Base-by-base conservation (phyloP, 805 yeast species). In the Wickerhamiella slavikovae region DNA sequence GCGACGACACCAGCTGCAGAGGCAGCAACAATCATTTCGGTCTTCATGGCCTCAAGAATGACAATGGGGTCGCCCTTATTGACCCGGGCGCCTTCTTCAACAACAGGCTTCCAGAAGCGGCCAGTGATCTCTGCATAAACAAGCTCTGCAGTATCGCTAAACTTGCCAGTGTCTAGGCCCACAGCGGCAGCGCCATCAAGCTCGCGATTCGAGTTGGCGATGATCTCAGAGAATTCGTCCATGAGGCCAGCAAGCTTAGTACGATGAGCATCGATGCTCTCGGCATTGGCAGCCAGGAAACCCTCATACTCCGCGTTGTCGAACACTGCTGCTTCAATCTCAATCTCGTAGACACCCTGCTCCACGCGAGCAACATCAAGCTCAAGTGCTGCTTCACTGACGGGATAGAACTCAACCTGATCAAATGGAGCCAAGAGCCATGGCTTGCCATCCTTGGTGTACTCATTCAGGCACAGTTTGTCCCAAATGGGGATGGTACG, bases 401-500 rank as follows among this genome's bases (percentile, higher is more conserved):
- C 95, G 13, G 94, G 93, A 49, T 77, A 89, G 56, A 77, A 85
- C 49, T 82, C 93, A 40, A 85, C 73, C 58, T 83, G 93, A 50
- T 85, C 98, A 47, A 89, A 85, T 41, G 92, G 91, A 10, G 74
- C 60, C 44, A 89, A 62, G 44, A 89, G 60, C 96, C 96, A 89
- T 32, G 96, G 96, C 15, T 58, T 53, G 24, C 82, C 89, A 12
- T 25, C 22, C 15, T 27, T 24, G 9, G 46, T 32, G 36, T 40
- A 39, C 30, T 32, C 30, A 33, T 43, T 43, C 38, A 89, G 59
- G 19, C 78, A 64, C 43, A 85, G 64, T 57, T 80, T 83, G 51
- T 85, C 98, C 98, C 98, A 85, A 43, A 85, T 83, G 31, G 96
- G 96, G 40, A 89, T 71, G 8, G 98, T 85, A 48, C 96, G 69